These are phyloP conservation scores for Quercus phellos DNA, from an alignment of 331 rosid species.

Conservation along the genomic window DNA sequence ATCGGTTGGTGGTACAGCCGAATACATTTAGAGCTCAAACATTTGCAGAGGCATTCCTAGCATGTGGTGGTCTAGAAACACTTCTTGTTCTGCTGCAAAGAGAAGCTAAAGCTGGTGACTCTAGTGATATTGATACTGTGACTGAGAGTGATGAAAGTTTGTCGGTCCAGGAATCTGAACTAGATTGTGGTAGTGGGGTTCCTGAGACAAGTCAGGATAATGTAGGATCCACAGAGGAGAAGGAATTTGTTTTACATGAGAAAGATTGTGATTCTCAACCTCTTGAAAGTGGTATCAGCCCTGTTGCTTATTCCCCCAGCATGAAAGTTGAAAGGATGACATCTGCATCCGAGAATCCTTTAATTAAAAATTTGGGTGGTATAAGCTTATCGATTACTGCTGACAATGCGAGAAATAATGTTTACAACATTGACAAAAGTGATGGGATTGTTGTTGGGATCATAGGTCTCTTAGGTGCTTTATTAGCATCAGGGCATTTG, in stretches of 20 bases:
- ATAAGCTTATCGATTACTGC: constrained; percentile 85
- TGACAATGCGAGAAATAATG: constrained; percentile 91
- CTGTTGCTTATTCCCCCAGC: constrained; percentile 37
- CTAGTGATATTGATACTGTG: constrained; percentile 41
- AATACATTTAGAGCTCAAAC: constrained; percentile 75
- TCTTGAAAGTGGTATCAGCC: constrained; percentile 36
- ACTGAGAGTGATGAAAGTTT: constrained; percentile 29
- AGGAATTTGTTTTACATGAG: constrained; percentile 35
- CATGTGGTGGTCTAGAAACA: constrained; percentile 88
- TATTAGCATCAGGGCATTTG: constrained; percentile 83
- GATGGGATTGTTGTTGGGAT: constrained; percentile 89
- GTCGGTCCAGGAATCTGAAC: constrained; percentile 23
- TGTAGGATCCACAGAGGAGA: constrained; percentile 37
- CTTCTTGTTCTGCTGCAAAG: constrained; percentile 90
- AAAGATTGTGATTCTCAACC: constrained; percentile 47
- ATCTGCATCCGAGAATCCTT: constrained; percentile 53
- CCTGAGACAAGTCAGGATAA: constrained; percentile 36
- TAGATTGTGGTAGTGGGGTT: constrained; percentile 29
- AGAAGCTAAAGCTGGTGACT: constrained; percentile 83
- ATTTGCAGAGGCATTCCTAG: constrained; percentile 84
- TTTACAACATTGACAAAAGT: constrained; percentile 78
- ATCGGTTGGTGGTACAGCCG: constrained; percentile 91
- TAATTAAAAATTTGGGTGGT: constrained; percentile 76
- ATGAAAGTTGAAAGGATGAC: constrained; percentile 41
- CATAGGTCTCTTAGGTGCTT: constrained; percentile 76